Evolutionary conservation across 2,329 filamentous ascomycete genomes (phyloP).

Genomic region (Epichloe sylvatica): DNA sequence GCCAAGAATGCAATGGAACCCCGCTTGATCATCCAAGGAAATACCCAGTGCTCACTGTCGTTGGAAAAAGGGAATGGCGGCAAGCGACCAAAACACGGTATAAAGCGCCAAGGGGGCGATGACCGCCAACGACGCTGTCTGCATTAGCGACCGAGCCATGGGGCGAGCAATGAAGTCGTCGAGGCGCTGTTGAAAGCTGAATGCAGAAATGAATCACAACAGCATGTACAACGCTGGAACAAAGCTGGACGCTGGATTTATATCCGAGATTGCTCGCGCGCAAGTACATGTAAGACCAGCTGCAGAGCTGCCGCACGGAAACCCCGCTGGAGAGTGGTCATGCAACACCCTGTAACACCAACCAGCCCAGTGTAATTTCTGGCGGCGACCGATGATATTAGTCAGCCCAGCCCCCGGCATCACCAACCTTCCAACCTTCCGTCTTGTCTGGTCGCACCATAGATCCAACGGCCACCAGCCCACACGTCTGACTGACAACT

Average conservation of each 20-base stretch:
- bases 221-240: too few species aligned
- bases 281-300: not conserved
- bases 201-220: too few species aligned
- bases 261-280: not conserved
- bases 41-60: constrained; percentile 49
- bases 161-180: not conserved
- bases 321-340: not conserved
- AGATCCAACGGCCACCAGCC: not conserved
- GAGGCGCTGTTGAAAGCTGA: not conserved
- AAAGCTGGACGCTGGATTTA: not conserved
- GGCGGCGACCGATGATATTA: not conserved
- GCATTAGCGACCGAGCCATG: constrained; percentile 16
- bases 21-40: not conserved
- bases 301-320: too few species aligned
- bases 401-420: not conserved
- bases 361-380: not conserved
- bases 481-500: not conserved
- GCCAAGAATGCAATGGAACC: not conserved
- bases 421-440: not conserved
- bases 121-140: constrained; percentile 21
- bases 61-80: constrained; percentile 60
- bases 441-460: not conserved
- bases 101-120: constrained; percentile 51
- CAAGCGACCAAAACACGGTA: constrained; percentile 46
- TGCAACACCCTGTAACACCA: not conserved